Conservation (phyloP, 768 basidiomycete species). For the Tricholoma terreum region DNA sequence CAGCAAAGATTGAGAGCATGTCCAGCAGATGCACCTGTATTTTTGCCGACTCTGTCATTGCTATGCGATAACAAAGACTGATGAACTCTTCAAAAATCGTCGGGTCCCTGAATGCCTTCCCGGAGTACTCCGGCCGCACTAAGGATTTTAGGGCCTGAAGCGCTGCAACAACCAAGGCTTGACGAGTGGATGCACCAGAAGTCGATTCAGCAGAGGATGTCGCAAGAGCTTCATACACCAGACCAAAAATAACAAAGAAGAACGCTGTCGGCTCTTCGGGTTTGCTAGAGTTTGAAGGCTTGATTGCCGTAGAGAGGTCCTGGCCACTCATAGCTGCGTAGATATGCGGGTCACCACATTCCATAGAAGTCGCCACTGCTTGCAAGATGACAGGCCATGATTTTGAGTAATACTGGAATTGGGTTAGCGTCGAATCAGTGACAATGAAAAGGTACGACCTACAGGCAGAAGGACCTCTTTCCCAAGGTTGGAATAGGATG, state of each 20-base stretch:
- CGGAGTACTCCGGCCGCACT: slow-evolving; percentile 78
- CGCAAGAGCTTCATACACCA: slow-evolving; percentile 87
- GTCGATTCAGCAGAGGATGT: slow-evolving; percentile 61
- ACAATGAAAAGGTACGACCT: slow-evolving; percentile 27
- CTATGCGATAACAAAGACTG: slow-evolving; percentile 84
- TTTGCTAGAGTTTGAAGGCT: slow-evolving; percentile 22
- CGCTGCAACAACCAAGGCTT: slow-evolving; percentile 53
- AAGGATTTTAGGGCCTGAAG: slow-evolving; percentile 77
- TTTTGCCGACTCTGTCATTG: slow-evolving; percentile 75
- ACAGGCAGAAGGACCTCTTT: slow-evolving; percentile 91
- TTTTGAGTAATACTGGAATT: slow-evolving; percentile 75
- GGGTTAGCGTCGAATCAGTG: background rate
- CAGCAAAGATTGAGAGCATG: slow-evolving; percentile 58
- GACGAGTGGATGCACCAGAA: slow-evolving; percentile 36
- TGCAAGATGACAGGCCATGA: slow-evolving; percentile 83
- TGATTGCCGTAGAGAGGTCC: slow-evolving; percentile 34
- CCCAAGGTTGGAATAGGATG: slow-evolving; percentile 83
- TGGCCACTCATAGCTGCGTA: slow-evolving; percentile 81
- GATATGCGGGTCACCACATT: slow-evolving; percentile 60
- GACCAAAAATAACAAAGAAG: slow-evolving; percentile 89
- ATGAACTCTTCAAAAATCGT: slow-evolving; percentile 88
- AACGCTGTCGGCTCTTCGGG: slow-evolving; percentile 68
- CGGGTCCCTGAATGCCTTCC: slow-evolving; percentile 75
- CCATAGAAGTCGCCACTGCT: slow-evolving; percentile 81
- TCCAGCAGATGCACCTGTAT: slow-evolving; percentile 74